Evolutionary conservation across 2,329 filamentous ascomycete genomes (phyloP).

Genomic region (Neoarthrinium moseri): DNA sequence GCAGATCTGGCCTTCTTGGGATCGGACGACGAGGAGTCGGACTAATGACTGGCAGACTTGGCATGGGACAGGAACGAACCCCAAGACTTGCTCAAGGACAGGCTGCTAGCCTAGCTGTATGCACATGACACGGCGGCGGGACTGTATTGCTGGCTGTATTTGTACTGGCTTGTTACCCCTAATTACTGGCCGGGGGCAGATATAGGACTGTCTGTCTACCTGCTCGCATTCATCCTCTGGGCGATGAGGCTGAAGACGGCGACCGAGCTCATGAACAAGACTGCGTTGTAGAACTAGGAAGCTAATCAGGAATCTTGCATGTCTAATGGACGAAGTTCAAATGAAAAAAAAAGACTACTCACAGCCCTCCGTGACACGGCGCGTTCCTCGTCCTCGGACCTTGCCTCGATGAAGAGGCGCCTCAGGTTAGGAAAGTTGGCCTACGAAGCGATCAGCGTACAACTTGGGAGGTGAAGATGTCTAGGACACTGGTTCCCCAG

Average conservation of each 20-base stretch:
- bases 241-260: conserved; percentile 92
- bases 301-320: not conserved
- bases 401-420: conserved; percentile 90
- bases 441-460: conserved; percentile 35
- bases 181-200: no score
- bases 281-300: conserved; percentile 92
- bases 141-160: no score
- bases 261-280: conserved; percentile 94
- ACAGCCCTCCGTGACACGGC: conserved; percentile 92
- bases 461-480: no score
- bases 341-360: conserved; percentile 34
- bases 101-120: no score
- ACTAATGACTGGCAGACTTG: not conserved
- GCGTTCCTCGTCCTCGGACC: conserved; percentile 90
- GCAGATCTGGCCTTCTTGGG: conserved; percentile 65
- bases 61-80: conserved; percentile 2
- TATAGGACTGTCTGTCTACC: conserved; percentile 17
- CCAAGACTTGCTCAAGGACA: no score
- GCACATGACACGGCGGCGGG: no score
- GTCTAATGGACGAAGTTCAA: not conserved
- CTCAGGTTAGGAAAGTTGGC: conserved; percentile 91
- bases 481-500: no score
- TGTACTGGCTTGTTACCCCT: no score
- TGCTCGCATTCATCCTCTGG: conserved; percentile 70
- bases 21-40: conserved; percentile 64